A percentile compares a stretch with the other conserved stretches of the same genome.
phyloP scores from a whole-genome alignment of 169 alveolate species.

The Plasmodium sp. region DNA sequence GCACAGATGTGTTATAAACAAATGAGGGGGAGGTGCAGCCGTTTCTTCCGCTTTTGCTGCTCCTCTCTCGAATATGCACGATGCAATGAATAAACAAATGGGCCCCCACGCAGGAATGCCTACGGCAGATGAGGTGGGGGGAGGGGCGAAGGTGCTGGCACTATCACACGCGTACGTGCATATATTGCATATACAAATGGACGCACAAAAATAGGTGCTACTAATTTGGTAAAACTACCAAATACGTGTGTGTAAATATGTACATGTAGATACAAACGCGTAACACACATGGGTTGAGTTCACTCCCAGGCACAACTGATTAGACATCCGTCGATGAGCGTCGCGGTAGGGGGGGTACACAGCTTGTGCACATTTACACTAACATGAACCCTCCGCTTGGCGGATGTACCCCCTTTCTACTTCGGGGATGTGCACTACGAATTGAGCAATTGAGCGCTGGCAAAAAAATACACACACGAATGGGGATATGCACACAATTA shows the following conservation, averaged over 20 bases:
- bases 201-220: neutral
- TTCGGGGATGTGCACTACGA: neutral
- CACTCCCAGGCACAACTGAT: neutral
- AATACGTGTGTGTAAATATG: neutral
- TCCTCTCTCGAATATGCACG: neutral
- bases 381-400: neutral
- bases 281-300: neutral
- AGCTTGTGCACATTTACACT: neutral
- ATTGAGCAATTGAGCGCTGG: neutral
- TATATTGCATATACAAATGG: neutral
- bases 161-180: neutral
- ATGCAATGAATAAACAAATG: slow-evolving; percentile 1
- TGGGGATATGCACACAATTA: neutral
- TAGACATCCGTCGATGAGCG: neutral
- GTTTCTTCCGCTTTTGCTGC: neutral
- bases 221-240: neutral
- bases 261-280: neutral
- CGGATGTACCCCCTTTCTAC: neutral
- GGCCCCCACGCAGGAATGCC: neutral
- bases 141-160: neutral
- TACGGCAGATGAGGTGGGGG: neutral
- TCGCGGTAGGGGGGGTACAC: neutral
- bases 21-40: neutral
- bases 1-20: neutral
- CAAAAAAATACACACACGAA: neutral